Percentiles rank a stretch among this genome's conserved stretches.
Evolutionary conservation across 345 rosid species (phyloP).

Genomic region (Psidium guajava): DNA sequence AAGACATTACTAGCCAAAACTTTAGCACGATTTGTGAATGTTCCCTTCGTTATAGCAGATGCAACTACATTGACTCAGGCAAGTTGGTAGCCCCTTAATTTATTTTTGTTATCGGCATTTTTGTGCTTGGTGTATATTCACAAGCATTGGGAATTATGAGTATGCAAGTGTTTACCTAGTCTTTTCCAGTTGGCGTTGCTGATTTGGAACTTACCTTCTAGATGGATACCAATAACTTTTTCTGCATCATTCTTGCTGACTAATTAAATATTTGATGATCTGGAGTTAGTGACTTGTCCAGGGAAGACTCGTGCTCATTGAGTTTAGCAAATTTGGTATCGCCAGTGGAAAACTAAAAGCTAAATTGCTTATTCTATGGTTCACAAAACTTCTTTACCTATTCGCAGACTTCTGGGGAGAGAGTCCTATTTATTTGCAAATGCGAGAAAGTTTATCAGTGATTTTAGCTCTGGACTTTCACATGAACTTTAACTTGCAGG

Average conservation of each 20-base stretch:
- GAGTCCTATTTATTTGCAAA: background rate
- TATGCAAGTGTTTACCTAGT: background rate
- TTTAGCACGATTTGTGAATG: slow-evolving; percentile 40
- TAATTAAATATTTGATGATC: background rate
- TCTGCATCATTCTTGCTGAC: background rate
- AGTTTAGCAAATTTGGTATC: background rate
- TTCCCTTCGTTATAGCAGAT: slow-evolving; percentile 38
- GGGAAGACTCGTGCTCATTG: background rate
- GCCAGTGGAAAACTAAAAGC: background rate
- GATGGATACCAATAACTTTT: background rate
- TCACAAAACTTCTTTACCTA: background rate
- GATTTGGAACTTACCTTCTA: background rate
- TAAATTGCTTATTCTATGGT: background rate
- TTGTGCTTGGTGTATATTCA: background rate
- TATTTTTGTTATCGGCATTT: background rate
- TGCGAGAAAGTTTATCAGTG: background rate
- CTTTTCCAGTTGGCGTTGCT: background rate
- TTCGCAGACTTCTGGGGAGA: background rate
- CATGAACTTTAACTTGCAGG: slow-evolving; percentile 42
- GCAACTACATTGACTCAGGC: slow-evolving; percentile 46
- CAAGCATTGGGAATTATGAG: background rate
- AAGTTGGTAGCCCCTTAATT: slow-evolving; percentile 4
- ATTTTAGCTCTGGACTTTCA: background rate
- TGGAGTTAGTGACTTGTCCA: background rate
- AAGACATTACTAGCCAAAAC: slow-evolving; percentile 57